These are phyloP conservation scores for Alternaria gansuensis DNA, from an alignment of 2,329 filamentous ascomycete species.

Conservation along the genomic window DNA sequence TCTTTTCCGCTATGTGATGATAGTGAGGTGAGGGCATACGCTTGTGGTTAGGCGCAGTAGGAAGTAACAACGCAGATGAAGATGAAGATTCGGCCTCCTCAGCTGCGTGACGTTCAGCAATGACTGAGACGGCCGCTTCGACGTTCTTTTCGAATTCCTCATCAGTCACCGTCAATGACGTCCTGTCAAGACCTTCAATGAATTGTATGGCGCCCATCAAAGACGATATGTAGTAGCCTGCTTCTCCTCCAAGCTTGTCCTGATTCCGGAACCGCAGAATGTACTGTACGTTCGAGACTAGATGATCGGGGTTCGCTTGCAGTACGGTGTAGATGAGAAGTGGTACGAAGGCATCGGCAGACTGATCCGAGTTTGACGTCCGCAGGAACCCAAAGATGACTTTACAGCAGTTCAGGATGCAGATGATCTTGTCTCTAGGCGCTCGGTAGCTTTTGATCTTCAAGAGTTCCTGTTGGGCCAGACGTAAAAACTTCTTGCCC, in stretches of 20 bases:
- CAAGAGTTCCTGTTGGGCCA: slow-evolving; percentile 92
- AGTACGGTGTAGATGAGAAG: slow-evolving; percentile 95
- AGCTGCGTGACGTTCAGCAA: slow-evolving; percentile 84
- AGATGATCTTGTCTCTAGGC: slow-evolving; percentile 98
- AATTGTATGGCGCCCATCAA: slow-evolving; percentile 96
- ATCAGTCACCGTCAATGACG: slow-evolving; percentile 89
- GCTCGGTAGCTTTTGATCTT: slow-evolving; percentile 98
- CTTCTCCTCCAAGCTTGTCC: slow-evolving; percentile 96
- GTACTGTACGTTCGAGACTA: slow-evolving; percentile 98
- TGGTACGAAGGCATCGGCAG: slow-evolving; percentile 90
- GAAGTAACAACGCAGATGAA: slow-evolving; percentile 29
- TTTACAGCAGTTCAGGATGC: slow-evolving; percentile 97
- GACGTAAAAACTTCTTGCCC: slow-evolving; percentile 83
- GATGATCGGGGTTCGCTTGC: slow-evolving; percentile 90
- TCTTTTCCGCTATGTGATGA: slow-evolving; percentile 59
- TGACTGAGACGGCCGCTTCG: slow-evolving; percentile 94
- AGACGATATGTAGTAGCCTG: slow-evolving; percentile 96
- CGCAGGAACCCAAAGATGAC: slow-evolving; percentile 96
- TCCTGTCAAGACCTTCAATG: slow-evolving; percentile 94
- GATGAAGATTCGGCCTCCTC: slow-evolving; percentile 34
- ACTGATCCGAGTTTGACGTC: slow-evolving; percentile 91
- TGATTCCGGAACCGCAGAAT: slow-evolving; percentile 97
- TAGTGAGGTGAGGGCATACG: slow-evolving; percentile 55
- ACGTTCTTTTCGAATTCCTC: slow-evolving; percentile 96
- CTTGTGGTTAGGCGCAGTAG: slow-evolving; percentile 42